Percentiles rank a stretch among this genome's conserved stretches.
Evolutionary conservation across 176 grass and related monocot species (phyloP).

Genomic region (Saccharum officinarum): DNA sequence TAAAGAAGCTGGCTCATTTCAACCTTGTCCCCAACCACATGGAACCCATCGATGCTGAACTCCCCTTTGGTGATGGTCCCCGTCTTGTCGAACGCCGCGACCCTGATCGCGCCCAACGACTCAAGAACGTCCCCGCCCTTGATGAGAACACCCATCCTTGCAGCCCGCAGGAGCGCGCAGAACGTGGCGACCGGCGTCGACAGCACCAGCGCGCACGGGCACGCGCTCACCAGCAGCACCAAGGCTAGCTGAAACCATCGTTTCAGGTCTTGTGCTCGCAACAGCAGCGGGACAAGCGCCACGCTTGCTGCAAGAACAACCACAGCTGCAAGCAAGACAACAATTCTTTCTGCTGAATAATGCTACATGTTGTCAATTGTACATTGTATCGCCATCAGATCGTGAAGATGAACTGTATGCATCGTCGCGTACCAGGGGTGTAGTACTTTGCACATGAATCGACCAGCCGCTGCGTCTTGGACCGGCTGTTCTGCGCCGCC

Average conservation of each 20-base stretch:
- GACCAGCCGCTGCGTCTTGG: constrained; percentile 64
- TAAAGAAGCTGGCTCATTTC: constrained; percentile 47
- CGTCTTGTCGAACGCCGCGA: constrained; percentile 75
- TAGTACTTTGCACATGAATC: constrained; percentile 77
- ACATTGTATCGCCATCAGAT: background rate
- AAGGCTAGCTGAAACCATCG: constrained; percentile 42
- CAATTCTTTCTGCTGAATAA: background rate
- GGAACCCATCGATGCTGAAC: constrained; percentile 56
- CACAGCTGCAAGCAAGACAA: constrained; percentile 39
- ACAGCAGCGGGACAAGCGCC: constrained; percentile 39
- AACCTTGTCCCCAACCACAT: constrained; percentile 27
- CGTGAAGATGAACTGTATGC: background rate
- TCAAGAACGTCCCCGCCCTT: constrained; percentile 84
- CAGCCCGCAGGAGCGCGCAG: constrained; percentile 62
- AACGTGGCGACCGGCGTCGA: constrained; percentile 35
- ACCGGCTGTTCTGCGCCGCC: constrained; percentile 62
- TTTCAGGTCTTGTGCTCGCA: constrained; percentile 21
- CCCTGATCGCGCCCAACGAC: constrained; percentile 40
- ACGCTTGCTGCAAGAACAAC: constrained; percentile 42
- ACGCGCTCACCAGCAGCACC: too few species aligned
- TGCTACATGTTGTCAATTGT: too few species aligned
- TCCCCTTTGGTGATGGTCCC: constrained; percentile 75
- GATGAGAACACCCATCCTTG: constrained; percentile 62
- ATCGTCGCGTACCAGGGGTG: constrained; percentile 50
- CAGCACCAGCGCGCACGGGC: too few species aligned